Evolutionary conservation across 176 grass and related monocot genomes (phyloP), one percentile per base, ranked within the genome.

Genomic region (Saccharum spontaneum): DNA sequence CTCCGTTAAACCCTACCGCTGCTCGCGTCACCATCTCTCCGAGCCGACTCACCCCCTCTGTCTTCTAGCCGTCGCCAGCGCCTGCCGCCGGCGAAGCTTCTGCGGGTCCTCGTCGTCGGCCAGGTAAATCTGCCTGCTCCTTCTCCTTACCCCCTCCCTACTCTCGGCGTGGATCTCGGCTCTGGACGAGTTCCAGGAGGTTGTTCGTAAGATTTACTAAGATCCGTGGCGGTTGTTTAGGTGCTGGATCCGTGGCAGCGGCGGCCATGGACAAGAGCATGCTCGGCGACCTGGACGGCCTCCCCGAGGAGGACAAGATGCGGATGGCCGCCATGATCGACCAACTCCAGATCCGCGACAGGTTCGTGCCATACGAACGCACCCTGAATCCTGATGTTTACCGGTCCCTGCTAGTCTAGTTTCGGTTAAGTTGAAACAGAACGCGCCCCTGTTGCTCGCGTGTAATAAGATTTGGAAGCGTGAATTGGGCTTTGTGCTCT

Each of bases 301-400:
- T 99, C 69, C 93, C 97, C 3, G 97, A 99, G 72, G 93, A 94
- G 80, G 97, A 99, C 78, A 90, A 99, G 91, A 81, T 92, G 74
- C 87, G 97, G 26, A 99, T 99, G 97, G 75, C 93, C 67, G 14
- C 67, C 75, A 99, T 94, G 97, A 82, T 99, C 62, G 97, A 99
- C 17, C 97, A 94, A 71, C 93, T 99, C 74, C 97, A 99, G 91
- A 88, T 99, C 44, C 91, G 97, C 8, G 97, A 99, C 86, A 99
- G 97, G 97, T 94, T 23, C 22, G 16, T 43, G 22, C 72, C 23
- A 8, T 18, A 2, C 75, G 2, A 66, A 66, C 26, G 12, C 63
- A 15, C 1, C 63, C 63, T 64, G 61, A n/a, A 23, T 4, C 57
- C 57, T 57, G 20, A 30, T 30, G 24, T 30, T 13, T 64, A 11